Base-by-base conservation (phyloP, 169 alveolate species). In the Plasmodium sp. region DNA sequence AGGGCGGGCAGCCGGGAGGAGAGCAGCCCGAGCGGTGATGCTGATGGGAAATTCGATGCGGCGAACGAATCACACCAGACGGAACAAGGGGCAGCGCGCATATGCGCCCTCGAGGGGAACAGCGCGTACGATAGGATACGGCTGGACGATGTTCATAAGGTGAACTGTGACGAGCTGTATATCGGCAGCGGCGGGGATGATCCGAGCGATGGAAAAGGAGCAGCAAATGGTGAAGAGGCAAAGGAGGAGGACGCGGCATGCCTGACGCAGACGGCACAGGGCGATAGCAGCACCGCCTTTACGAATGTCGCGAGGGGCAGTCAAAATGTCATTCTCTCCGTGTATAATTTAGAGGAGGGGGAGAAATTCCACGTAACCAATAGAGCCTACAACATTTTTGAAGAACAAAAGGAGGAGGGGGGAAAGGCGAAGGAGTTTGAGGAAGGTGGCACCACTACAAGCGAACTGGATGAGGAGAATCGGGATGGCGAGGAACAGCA, bases 331-430 rank as follows among this genome's bases (percentile, higher is more conserved):
- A 36, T 54, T 34, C 16, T 86, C 34, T 27, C 94, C 34, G 62
- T 77, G 85, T 56, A 77, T 36, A 86, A 51, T 54, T 56, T 36
- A 67, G 36, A 75, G 39, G 27, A 7, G 0, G 67, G 81, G 18
- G 18, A 10, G 33, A 39, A 2, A 5, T 77, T 34, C 33, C 36
- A 58, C 43, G 62, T 56, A 34, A 31, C 81, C 31, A 86, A 86
- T 86, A 56, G 72, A 45, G 94, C 94, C 39, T 86, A 33, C 77
- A 54, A 45, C 33, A 48, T 77, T 51, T 74, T 75, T 86, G 58
- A 77, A 86, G 48, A 86, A 22, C 48, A 86, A 54, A 58, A 58
- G 31, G 80, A 12, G 27, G 34, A 9, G 12, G 31, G 31, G 10
- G 45, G 16, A 80, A 86, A 86, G 10, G 51, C 5, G 43, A 82